A percentile compares a stretch with the other conserved stretches of the same genome.
phyloP scores from a whole-genome alignment of 306 rosid species.

The Lupinus albus region DNA sequence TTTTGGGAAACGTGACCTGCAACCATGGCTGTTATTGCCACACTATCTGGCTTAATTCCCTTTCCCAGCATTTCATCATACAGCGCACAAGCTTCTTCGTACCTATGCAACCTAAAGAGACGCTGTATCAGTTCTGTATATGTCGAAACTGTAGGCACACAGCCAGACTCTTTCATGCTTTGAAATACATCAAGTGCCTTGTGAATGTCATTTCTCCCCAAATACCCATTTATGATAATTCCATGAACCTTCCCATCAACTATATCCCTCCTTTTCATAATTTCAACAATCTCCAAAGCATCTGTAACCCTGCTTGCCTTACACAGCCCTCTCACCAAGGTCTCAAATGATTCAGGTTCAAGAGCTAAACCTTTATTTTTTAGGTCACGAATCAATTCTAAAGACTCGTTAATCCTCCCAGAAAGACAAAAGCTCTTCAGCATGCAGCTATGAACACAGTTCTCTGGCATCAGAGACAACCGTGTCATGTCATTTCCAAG shows the following conservation, averaged over 20 bases:
- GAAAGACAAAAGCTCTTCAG: slow-evolving; percentile 72
- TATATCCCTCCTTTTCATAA: slow-evolving; percentile 58
- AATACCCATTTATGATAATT: slow-evolving; percentile 66
- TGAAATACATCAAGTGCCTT: slow-evolving; percentile 67
- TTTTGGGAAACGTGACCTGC: slow-evolving; percentile 71
- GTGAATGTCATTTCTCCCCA: slow-evolving; percentile 53
- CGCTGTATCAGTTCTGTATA: slow-evolving; percentile 80
- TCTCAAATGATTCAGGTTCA: slow-evolving; percentile 62
- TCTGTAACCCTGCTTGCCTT: slow-evolving; percentile 65
- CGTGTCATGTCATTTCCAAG: slow-evolving; percentile 70
- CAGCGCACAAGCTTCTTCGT: slow-evolving; percentile 64
- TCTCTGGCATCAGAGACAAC: slow-evolving; percentile 57
- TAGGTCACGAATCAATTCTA: slow-evolving; percentile 73
- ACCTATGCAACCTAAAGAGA: slow-evolving; percentile 59
- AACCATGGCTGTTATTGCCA: slow-evolving; percentile 80
- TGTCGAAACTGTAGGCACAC: slow-evolving; percentile 55
- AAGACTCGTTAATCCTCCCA: slow-evolving; percentile 73
- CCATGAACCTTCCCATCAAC: slow-evolving; percentile 61
- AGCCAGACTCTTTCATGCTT: slow-evolving; percentile 65
- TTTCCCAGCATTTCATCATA: slow-evolving; percentile 75
- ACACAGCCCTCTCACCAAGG: slow-evolving; percentile 77
- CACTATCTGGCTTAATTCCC: slow-evolving; percentile 64
- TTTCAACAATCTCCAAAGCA: slow-evolving; percentile 71
- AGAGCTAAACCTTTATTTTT: slow-evolving; percentile 61
- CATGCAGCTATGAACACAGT: slow-evolving; percentile 53